Conservation (phyloP, 2,329 filamentous ascomycete genomes). For the Colletotrichum spinosum region DNA sequence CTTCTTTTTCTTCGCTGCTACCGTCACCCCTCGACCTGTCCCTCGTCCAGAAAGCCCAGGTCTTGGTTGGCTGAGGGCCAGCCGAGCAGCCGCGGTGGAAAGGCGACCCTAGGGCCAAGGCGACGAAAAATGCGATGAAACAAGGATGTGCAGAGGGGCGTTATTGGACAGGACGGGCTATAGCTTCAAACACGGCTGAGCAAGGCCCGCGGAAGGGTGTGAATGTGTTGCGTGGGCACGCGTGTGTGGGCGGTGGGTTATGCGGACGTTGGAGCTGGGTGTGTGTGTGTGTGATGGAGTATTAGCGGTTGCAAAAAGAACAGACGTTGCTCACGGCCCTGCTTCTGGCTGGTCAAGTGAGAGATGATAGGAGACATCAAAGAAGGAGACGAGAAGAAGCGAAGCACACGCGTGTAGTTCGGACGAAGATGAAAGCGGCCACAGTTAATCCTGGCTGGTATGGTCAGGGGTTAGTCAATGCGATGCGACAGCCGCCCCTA, state of each 20-base stretch:
- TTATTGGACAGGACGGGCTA: constrained; percentile 35
- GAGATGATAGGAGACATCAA: not conserved
- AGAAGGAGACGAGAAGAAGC: not conserved
- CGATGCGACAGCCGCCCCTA: constrained; percentile 35
- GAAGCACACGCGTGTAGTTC: constrained; percentile 34
- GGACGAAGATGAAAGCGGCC: constrained; percentile 25
- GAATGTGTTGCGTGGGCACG: not conserved
- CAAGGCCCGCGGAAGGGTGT: constrained; percentile 15
- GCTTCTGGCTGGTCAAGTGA: constrained; percentile 3
- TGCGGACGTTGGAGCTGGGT: not conserved
- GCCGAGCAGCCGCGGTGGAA: constrained; percentile 28
- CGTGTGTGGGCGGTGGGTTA: no score
- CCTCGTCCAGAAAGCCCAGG: no score
- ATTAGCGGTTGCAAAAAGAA: not conserved
- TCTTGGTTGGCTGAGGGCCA: not conserved
- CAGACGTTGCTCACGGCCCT: constrained; percentile 11
- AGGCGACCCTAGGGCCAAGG: constrained; percentile 15
- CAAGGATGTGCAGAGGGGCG: constrained; percentile 29
- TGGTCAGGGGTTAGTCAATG: constrained; percentile 32
- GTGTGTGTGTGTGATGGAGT: constrained; percentile 14
- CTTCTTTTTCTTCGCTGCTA: not conserved
- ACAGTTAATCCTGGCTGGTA: constrained; percentile 18
- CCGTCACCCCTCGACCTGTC: constrained; percentile 10
- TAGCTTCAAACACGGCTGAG: constrained; percentile 36
- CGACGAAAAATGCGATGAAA: constrained; percentile 36